Conservation (phyloP, 2,329 filamentous ascomycete genomes). For the Chaetoscypha palmicola region DNA sequence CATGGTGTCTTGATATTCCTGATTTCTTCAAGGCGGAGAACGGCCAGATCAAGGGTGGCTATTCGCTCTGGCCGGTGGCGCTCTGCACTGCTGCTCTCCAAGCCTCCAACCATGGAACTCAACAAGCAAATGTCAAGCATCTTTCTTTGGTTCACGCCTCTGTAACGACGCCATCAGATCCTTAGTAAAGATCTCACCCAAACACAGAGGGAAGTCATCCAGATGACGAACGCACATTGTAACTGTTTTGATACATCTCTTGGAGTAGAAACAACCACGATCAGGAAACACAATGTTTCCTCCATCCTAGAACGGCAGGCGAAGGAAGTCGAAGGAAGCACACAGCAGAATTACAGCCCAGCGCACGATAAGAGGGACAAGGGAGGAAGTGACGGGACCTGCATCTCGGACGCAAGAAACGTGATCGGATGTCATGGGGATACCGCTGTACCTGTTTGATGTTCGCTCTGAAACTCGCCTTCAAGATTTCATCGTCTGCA, state of each 20-base stretch:
- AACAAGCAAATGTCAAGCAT: background rate
- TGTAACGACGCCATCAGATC: background rate
- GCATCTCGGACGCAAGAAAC: constrained; percentile 11
- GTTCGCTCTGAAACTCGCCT: constrained; percentile 22
- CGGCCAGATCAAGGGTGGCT: background rate
- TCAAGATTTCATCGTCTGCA: constrained; percentile 1
- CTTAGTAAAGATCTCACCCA: constrained; percentile 1
- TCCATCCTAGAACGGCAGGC: constrained; percentile 1
- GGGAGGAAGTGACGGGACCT: constrained; percentile 7
- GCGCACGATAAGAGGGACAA: background rate
- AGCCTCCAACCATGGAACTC: background rate
- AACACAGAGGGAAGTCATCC: background rate
- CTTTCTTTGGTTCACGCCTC: background rate
- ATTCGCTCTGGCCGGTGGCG: constrained; percentile 2
- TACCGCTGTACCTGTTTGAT: constrained; percentile 25
- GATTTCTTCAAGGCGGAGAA: background rate
- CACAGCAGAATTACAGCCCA: background rate
- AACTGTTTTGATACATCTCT: background rate
- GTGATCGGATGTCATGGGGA: constrained; percentile 8
- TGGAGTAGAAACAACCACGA: constrained; percentile 2
- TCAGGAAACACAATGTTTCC: background rate
- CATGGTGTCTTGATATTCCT: background rate
- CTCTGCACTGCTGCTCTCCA: background rate
- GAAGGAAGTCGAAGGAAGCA: constrained; percentile 2
- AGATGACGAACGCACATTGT: background rate